Percentiles rank a stretch among this genome's conserved stretches.
Evolutionary conservation across 1,284 basidiomycete species (phyloP).

Genomic region (Mycosarcoma mackinlayi): DNA sequence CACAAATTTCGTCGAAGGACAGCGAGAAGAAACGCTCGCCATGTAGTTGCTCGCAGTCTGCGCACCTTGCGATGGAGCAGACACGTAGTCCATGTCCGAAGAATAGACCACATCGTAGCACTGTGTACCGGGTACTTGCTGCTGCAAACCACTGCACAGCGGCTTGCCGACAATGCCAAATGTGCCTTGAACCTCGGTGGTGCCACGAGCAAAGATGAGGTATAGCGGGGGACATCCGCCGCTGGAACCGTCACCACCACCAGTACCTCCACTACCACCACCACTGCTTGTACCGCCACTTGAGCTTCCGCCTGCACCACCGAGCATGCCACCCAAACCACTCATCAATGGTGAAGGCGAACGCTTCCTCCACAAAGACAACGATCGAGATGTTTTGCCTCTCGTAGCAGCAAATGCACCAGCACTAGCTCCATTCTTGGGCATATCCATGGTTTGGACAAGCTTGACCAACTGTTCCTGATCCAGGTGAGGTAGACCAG

Average conservation of each 20-base stretch:
- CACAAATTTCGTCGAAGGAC: constrained; percentile 30
- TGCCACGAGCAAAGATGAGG: constrained; percentile 42
- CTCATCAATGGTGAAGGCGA: not conserved
- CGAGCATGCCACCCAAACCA: not conserved
- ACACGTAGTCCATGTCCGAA: constrained; percentile 31
- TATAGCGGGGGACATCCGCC: constrained; percentile 30
- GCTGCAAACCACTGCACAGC: constrained; percentile 23
- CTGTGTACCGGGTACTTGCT: constrained; percentile 17
- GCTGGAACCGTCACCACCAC: not conserved
- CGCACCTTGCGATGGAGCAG: constrained; percentile 9
- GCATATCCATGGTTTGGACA: too few relatives aligned
- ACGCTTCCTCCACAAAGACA: not conserved
- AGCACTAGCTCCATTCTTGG: too few relatives aligned
- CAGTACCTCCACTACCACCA: not conserved
- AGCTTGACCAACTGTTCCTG: too few relatives aligned
- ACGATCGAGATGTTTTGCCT: too few relatives aligned
- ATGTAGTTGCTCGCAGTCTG: constrained; percentile 17
- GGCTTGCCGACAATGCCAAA: constrained; percentile 40
- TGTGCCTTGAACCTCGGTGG: constrained; percentile 36
- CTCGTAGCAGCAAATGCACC: too few relatives aligned
- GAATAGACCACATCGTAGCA: constrained; percentile 38
- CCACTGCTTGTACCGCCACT: not conserved
- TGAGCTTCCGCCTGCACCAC: not conserved
- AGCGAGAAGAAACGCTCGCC: constrained; percentile 5
- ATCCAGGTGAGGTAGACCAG: too few relatives aligned